Percentiles rank a stretch among this genome's conserved stretches.
phyloP scores from a whole-genome alignment of 1,139 yeast species.

The Kodamaea ohmeri region DNA sequence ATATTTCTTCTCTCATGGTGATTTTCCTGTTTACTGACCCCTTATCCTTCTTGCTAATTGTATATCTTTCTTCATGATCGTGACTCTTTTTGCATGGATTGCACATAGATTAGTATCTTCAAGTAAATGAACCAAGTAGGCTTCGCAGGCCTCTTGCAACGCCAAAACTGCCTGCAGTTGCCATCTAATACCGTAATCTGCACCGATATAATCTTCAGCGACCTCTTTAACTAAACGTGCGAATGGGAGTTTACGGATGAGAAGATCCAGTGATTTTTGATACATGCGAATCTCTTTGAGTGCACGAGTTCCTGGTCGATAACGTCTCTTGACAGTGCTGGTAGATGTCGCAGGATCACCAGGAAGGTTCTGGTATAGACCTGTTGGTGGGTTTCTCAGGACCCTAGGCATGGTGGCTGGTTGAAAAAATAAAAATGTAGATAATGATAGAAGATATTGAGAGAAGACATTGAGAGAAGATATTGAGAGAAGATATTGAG shows the following conservation, averaged over 20 bases:
- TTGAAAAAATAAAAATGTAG: background rate
- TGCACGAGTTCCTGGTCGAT: constrained; percentile 73
- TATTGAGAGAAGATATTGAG: too few species aligned
- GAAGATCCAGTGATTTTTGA: constrained; percentile 74
- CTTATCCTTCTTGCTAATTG: constrained; percentile 88
- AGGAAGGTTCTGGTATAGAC: constrained; percentile 46
- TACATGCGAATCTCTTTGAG: constrained; percentile 74
- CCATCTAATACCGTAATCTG: constrained; percentile 72
- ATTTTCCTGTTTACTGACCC: constrained; percentile 48
- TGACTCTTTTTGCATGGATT: constrained; percentile 88
- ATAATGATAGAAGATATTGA: too few species aligned
- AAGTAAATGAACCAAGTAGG: constrained; percentile 76
- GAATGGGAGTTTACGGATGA: constrained; percentile 85
- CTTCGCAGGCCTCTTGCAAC: constrained; percentile 90
- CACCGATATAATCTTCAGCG: constrained; percentile 63
- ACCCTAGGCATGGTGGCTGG: constrained; percentile 11
- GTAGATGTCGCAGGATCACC: constrained; percentile 26
- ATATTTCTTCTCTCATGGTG: too few species aligned
- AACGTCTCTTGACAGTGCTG: constrained; percentile 44
- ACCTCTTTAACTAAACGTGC: constrained; percentile 83
- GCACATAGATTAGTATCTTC: constrained; percentile 93
- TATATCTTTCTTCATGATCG: constrained; percentile 91
- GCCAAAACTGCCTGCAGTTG: constrained; percentile 87
- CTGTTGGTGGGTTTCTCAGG: constrained; percentile 19
- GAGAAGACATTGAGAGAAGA: too few species aligned